Conservation (phyloP, 2,329 filamentous ascomycete species). For the Cryphonectria radicalis region DNA sequence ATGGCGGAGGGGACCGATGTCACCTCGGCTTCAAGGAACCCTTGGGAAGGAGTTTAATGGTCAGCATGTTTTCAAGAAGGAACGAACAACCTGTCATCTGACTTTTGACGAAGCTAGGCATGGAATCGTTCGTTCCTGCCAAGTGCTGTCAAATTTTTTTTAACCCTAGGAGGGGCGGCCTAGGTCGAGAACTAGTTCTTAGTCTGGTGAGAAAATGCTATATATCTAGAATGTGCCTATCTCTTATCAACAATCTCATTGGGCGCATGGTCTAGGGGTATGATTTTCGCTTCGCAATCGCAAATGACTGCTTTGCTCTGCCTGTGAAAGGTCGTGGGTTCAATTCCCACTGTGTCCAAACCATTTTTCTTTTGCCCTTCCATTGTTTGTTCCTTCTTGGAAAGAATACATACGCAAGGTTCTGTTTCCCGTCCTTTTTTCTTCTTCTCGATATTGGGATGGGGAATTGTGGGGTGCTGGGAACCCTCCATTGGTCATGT, state of each 20-base stretch:
- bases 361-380: neutral
- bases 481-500: too few relatives aligned
- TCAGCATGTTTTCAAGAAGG: neutral
- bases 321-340: constrained; percentile 8
- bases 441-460: too few relatives aligned
- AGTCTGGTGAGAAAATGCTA: neutral
- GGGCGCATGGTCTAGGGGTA: constrained; percentile 8
- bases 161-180: neutral
- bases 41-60: neutral
- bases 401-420: too few relatives aligned
- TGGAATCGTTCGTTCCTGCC: neutral
- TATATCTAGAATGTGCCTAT: neutral
- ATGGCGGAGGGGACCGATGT: neutral
- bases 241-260: neutral
- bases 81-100: neutral
- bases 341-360: constrained; percentile 6
- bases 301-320: neutral
- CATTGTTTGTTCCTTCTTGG: too few relatives aligned
- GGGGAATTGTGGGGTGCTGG: too few relatives aligned
- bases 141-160: neutral
- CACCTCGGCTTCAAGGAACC: neutral
- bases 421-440: too few relatives aligned
- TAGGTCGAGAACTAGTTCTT: neutral
- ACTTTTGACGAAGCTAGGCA: neutral
- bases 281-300: constrained; percentile 6